A percentile compares a stretch with the other conserved stretches of the same genome.
phyloP scores from a whole-genome alignment of 129 eudicot genomes.

The Scalesia atractyloides region DNA sequence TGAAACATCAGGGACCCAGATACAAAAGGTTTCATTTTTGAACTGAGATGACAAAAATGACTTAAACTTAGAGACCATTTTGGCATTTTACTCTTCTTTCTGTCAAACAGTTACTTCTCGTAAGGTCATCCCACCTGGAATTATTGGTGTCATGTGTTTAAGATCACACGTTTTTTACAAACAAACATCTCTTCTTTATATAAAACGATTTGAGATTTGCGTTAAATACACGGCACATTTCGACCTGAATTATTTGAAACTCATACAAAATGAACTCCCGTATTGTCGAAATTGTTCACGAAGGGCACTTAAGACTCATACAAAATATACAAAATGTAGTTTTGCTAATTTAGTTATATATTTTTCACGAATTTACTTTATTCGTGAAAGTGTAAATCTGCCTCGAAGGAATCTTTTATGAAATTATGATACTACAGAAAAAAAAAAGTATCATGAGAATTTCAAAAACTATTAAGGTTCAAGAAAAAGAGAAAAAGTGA shows the following conservation, averaged over 20 bases:
- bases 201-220: background rate
- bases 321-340: background rate
- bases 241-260: too few species aligned
- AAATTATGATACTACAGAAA: background rate
- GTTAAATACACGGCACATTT: too few species aligned
- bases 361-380: background rate
- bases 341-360: too few species aligned
- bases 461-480: slow-evolving; percentile 1
- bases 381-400: background rate
- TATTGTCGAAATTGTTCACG: too few species aligned
- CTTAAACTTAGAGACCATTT: too few species aligned
- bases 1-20: too few species aligned
- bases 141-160: background rate
- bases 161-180: background rate
- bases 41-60: too few species aligned
- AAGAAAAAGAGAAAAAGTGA: slow-evolving; percentile 6
- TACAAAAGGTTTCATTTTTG: too few species aligned
- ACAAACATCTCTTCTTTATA: background rate
- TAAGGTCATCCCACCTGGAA: background rate
- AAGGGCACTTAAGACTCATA: background rate
- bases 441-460: background rate
- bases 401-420: background rate
- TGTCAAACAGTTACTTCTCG: too few species aligned
- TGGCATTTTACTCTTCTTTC: too few species aligned
- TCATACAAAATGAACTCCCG: too few species aligned